Conservation (phyloP, 306 rosid genomes). For the Mimosa pudica region DNA sequence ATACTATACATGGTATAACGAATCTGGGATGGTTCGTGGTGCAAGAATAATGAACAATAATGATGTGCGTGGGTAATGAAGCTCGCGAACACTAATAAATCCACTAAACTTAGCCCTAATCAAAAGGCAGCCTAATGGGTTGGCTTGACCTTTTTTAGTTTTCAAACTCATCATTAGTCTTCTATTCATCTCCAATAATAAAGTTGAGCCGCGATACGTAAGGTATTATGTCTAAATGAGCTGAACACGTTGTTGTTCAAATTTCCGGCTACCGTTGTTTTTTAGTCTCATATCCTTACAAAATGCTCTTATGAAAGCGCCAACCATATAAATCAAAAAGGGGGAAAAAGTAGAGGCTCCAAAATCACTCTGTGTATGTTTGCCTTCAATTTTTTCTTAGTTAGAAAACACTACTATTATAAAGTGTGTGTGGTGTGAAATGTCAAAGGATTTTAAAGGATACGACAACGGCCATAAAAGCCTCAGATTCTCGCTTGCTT, state of each 20-base stretch:
- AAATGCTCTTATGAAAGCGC: neutral
- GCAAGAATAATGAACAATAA: neutral
- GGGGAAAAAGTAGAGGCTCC: neutral
- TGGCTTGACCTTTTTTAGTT: conserved; percentile 7
- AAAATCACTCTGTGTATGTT: neutral
- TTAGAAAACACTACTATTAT: neutral
- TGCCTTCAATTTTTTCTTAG: conserved; percentile 35
- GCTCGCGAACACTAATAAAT: neutral
- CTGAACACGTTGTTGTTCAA: conserved; percentile 38
- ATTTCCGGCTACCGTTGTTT: neutral
- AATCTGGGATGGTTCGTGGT: conserved; percentile 1
- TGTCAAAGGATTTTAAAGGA: neutral
- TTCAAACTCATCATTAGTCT: neutral
- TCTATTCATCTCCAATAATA: too few species aligned
- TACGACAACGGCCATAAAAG: neutral
- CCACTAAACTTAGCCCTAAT: neutral
- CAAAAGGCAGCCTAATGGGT: neutral
- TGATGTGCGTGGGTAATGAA: neutral
- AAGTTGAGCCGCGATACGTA: neutral
- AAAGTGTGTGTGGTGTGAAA: too few species aligned
- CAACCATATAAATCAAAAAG: neutral
- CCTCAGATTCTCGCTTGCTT: neutral
- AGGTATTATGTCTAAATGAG: conserved; percentile 42
- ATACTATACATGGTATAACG: neutral
- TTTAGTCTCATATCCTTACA: too few species aligned